Percentiles rank a stretch among this genome's conserved stretches.
Evolutionary conservation across 2,329 filamentous ascomycete genomes (phyloP).

Genomic region (Clonostachys rosea): DNA sequence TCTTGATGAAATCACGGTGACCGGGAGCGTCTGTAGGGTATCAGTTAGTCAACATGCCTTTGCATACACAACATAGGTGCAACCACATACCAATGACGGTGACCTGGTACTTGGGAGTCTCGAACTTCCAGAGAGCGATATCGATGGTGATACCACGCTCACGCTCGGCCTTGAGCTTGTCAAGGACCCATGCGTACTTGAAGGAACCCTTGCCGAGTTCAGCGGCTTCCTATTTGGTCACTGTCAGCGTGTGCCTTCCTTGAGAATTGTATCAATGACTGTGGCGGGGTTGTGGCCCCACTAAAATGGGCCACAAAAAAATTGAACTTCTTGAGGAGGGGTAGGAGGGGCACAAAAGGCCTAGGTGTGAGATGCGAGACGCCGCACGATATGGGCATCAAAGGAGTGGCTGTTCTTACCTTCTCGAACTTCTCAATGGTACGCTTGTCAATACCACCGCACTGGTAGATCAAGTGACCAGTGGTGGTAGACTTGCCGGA

Average conservation of each 20-base stretch:
- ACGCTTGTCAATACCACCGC: conserved; percentile 99
- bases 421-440: conserved; percentile 99
- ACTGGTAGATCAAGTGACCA: conserved; percentile 99
- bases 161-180: conserved; percentile 99
- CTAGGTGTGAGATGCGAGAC: conserved; percentile 5
- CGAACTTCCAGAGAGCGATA: conserved; percentile 99
- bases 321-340: conserved; percentile 8
- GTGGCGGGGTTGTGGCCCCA: conserved; percentile 8
- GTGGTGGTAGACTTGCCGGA: conserved; percentile 97
- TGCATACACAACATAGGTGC: neutral
- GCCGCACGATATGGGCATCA: conserved; percentile 1
- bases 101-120: conserved; percentile 96
- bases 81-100: conserved; percentile 81
- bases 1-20: conserved; percentile 99
- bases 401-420: conserved; percentile 48
- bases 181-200: conserved; percentile 99
- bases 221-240: conserved; percentile 75
- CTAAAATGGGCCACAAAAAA: conserved; percentile 12
- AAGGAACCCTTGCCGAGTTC: conserved; percentile 99
- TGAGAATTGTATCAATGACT: neutral
- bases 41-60: conserved; percentile 3
- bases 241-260: neutral
- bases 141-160: conserved; percentile 99
- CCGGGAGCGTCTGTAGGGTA: conserved; percentile 74
- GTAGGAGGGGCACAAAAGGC: conserved; percentile 1